Percentiles rank a stretch among this genome's conserved stretches.
phyloP scores from a whole-genome alignment of 2,329 filamentous ascomycete species.

The Calonectria ilicicola region DNA sequence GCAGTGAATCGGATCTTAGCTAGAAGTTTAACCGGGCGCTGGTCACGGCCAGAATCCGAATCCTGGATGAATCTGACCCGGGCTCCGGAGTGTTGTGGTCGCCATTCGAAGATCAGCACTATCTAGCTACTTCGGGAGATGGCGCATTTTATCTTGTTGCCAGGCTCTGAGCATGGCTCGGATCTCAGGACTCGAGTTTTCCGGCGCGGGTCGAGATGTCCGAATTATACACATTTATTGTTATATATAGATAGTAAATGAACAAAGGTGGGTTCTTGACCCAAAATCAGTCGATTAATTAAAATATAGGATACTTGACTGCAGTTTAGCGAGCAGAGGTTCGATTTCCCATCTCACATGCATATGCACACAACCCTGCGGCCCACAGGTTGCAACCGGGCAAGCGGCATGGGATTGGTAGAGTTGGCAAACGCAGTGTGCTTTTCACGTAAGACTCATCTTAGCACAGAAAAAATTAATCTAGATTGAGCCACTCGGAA shows the following conservation, averaged over 20 bases:
- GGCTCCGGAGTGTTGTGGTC: not conserved
- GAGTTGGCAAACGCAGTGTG: not conserved
- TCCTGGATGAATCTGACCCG: not conserved
- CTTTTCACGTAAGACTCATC: too few species aligned
- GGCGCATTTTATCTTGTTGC: not conserved
- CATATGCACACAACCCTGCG: not conserved
- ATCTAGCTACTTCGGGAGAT: not conserved
- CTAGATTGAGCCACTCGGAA: too few species aligned
- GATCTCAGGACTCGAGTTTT: not conserved
- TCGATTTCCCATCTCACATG: not conserved
- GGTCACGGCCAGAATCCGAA: not conserved
- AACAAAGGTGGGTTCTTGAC: not conserved
- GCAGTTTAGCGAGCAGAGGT: too few species aligned
- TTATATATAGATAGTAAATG: not conserved
- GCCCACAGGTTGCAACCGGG: not conserved
- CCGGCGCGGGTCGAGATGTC: not conserved
- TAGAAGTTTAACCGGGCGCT: not conserved
- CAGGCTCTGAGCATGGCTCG: not conserved
- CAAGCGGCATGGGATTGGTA: not conserved
- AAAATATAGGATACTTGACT: too few species aligned
- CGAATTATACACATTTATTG: not conserved
- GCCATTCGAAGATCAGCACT: not conserved
- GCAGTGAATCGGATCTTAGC: not conserved
- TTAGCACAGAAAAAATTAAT: not conserved
- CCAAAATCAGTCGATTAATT: too few species aligned